phyloP scores from a whole-genome alignment of 352 stramenopile species.

The Pythium monospermum region DNA sequence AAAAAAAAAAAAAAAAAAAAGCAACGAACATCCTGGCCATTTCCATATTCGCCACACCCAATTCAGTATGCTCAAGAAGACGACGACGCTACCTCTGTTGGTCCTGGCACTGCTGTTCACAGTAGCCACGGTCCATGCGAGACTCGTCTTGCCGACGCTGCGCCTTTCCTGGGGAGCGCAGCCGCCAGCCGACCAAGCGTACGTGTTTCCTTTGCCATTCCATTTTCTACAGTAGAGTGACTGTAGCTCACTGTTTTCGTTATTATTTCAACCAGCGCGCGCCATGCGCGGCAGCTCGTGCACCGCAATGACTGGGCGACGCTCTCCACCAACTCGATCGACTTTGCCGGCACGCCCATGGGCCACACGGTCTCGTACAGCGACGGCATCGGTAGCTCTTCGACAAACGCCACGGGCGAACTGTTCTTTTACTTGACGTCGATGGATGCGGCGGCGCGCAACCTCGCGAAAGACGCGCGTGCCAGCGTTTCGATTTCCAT shows the following conservation, averaged over 20 bases:
- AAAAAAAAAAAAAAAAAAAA: background rate
- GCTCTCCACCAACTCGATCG: slow-evolving; percentile 54
- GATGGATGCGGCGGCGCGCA: slow-evolving; percentile 41
- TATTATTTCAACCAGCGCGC: background rate
- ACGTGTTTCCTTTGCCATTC: slow-evolving; percentile 1
- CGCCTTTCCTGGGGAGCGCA: slow-evolving; percentile 3
- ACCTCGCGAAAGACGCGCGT: slow-evolving; percentile 48
- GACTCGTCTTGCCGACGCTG: slow-evolving; percentile 1
- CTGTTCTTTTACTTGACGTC: slow-evolving; percentile 70
- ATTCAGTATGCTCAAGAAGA: background rate
- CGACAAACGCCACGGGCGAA: slow-evolving; percentile 47
- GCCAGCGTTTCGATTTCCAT: slow-evolving; percentile 60
- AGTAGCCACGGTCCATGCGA: slow-evolving; percentile 3
- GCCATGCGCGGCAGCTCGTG: slow-evolving; percentile 55
- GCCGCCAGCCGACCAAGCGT: slow-evolving; percentile 12
- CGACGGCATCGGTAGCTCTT: slow-evolving; percentile 45
- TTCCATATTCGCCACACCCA: background rate
- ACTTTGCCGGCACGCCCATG: slow-evolving; percentile 49
- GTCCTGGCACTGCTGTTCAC: slow-evolving; percentile 7
- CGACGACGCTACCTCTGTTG: slow-evolving; percentile 4
- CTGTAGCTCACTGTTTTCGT: background rate
- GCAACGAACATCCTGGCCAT: background rate
- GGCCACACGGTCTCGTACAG: slow-evolving; percentile 64
- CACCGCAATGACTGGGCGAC: slow-evolving; percentile 62
- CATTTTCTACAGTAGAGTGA: background rate